Evolutionary conservation across 176 grass and related monocot genomes (phyloP), one percentile per base, ranked within the genome.

Genomic region (Avena sativa): DNA sequence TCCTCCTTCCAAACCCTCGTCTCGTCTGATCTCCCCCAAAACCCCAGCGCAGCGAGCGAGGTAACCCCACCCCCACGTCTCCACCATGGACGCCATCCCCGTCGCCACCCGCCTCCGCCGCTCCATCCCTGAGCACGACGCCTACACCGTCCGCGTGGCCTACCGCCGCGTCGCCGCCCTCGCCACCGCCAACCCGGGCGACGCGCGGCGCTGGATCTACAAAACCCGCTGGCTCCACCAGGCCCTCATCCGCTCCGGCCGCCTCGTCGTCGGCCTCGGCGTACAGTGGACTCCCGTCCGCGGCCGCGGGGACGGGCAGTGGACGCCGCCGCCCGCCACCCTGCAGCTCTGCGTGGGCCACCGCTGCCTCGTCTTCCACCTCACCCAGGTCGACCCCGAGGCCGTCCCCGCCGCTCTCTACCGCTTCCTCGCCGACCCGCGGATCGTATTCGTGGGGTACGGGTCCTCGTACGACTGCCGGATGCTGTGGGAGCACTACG

Each of bases 331-430:
- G 0, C 81, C 85, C 10, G 65, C 71, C 78, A 91, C 83, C 14
- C 75, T 93, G 9, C 83, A 93, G 66, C 82, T 93, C 83, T 93
- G 79, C 86, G 70, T 55, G 3, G 86, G 89, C 49, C 40, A 70
- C 73, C 48, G 83, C 23, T 84, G 82, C 81, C 83, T 91, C 32
- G 53, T 93, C n/a, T 89, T 89, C 76, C 89, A 91, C 36, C 67
- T 93, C 53, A 51, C 59, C n/a, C 74, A 20, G 0, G 74, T 74
- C 82, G 14, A 12, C 61, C 17, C 34, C 56, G 20, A 83, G 9
- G 63, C 38, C 19, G 15, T 83, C 26, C 78, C 66, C 14, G 6
- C 12, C 30, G 28, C 0, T 52, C 72, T 89, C 47, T 57, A 11
- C 48, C 57, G 49, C 10, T 83, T 91, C 51, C 71, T 93, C 55